These are phyloP conservation scores for Saccharomyces hybrid DNA, from an alignment of 1,139 yeast genomes.

Conservation along the genomic window DNA sequence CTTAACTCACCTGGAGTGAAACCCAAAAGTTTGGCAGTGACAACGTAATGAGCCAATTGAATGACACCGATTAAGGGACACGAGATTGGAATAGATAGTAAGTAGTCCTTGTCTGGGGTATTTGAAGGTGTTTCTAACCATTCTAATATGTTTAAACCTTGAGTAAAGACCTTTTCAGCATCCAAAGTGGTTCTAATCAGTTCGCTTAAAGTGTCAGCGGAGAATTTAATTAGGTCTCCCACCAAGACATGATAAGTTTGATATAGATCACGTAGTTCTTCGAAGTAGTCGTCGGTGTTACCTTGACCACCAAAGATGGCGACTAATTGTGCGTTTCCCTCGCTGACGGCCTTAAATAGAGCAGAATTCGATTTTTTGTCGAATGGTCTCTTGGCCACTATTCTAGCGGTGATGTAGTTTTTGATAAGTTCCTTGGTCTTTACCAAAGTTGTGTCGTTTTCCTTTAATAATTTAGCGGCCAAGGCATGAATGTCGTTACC, in stretches of 20 bases:
- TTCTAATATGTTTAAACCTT: conserved; percentile 78
- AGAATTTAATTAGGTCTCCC: conserved; percentile 59
- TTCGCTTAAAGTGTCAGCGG: conserved; percentile 59
- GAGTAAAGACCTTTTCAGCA: conserved; percentile 83
- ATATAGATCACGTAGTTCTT: conserved; percentile 84
- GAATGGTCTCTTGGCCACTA: conserved; percentile 43
- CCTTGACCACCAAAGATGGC: conserved; percentile 99
- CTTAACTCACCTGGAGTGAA: conserved; percentile 85
- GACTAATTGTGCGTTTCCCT: conserved; percentile 51
- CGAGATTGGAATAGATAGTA: conserved; percentile 84
- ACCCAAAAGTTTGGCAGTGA: conserved; percentile 79
- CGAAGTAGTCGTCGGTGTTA: conserved; percentile 93
- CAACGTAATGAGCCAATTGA: conserved; percentile 87
- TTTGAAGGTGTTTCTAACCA: conserved; percentile 83
- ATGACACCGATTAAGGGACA: conserved; percentile 94
- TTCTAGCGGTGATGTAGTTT: conserved; percentile 55
- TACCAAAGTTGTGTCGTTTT: conserved; percentile 44
- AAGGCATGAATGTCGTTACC: conserved; percentile 83
- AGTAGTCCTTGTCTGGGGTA: conserved; percentile 85
- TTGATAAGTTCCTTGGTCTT: conserved; percentile 71
- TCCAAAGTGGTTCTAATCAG: conserved; percentile 68
- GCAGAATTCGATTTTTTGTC: conserved; percentile 47
- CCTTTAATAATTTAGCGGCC: conserved; percentile 57
- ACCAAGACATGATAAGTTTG: conserved; percentile 68
- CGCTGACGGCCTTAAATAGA: conserved; percentile 52